These are phyloP conservation scores for Penicillium tannophilum DNA, from an alignment of 495 filamentous ascomycete species.

Conservation along the genomic window DNA sequence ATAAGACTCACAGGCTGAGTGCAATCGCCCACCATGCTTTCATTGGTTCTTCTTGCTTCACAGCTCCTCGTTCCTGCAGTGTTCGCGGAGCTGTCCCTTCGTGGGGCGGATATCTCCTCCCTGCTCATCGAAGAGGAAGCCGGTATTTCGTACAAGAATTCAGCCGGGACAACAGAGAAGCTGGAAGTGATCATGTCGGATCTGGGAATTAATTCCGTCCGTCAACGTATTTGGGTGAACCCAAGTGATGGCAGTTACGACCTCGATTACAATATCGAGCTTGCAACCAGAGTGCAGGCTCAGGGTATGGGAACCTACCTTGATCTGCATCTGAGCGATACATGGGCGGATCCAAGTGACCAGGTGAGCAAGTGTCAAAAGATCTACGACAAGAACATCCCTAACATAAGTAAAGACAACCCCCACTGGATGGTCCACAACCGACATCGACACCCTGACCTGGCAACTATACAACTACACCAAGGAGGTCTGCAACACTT, in stretches of 20 bases:
- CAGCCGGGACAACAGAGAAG: conserved; percentile 50
- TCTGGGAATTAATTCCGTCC: conserved; percentile 69
- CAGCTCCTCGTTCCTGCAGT: conserved; percentile 24
- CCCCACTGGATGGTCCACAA: conserved; percentile 62
- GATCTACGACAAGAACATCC: background rate
- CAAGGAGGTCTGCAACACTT: conserved; percentile 58
- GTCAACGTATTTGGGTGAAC: conserved; percentile 75
- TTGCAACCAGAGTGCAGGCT: conserved; percentile 65
- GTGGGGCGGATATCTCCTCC: conserved; percentile 75
- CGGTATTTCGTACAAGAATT: conserved; percentile 61
- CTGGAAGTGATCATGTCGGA: conserved; percentile 65
- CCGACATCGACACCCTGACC: conserved; percentile 56
- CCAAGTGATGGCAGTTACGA: conserved; percentile 66
- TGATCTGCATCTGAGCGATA: conserved; percentile 72
- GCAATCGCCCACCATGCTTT: conserved; percentile 18
- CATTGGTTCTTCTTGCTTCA: conserved; percentile 24
- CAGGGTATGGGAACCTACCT: conserved; percentile 66
- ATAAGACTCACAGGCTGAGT: background rate
- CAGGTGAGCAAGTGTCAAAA: conserved; percentile 31
- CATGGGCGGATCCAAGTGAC: conserved; percentile 55
- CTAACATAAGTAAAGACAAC: conserved; percentile 34
- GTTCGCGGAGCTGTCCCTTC: conserved; percentile 57
- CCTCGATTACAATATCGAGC: conserved; percentile 66
- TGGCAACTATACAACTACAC: conserved; percentile 71
- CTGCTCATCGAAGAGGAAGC: conserved; percentile 63